Evolutionary conservation across 805 yeast species (phyloP), one percentile per base, ranked within the genome.

Genomic region (Ascoidea asiatica): DNA sequence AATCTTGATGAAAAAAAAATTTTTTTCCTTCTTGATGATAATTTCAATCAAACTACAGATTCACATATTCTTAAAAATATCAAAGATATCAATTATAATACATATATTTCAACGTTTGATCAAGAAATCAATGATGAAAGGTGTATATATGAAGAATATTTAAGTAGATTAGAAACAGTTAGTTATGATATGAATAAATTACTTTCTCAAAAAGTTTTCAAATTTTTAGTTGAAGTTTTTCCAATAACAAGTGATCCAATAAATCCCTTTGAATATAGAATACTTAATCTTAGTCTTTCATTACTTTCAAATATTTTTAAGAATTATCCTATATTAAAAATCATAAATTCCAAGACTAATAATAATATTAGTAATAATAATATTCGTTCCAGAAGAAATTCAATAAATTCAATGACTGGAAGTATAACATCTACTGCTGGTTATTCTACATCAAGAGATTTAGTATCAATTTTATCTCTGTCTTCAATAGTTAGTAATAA

Each of bases 391-490:
- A 21, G n/a, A 21, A 48, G 59, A 7, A 52, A 61, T 2, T 42
- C 46, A 21, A 41, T 37, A 3, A 41, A 57, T 2, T 41, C 52
- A 6, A 33, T 20, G n/a, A 53, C 58, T 11, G 59, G 57, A 43
- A 60, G 60, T 1, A 59, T 59, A 13, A 51, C 50, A 20, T 42
- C 52, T 2, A 11, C 18, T 38, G n/a, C 21, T 22, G 2, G 21
- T 6, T 60, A 19, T 52, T 57, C 18, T 50, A 52, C 15, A 48
- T 52, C 11, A 51, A 43, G 15, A 15, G 35, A 20, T 46, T 59
- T 20, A 19, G n/a, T 40, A 20, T 40, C 42, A 22, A 20, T 20
- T 17, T 22, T 40, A n/a, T 40, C 42, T n/a, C 33, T 19, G 42
- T 21, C 20, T 13, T 40, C 19, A n/a, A 36, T 17, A 3, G 19